Conservation (phyloP, 2,329 filamentous ascomycete genomes). For the Cladophialophora bantiana region DNA sequence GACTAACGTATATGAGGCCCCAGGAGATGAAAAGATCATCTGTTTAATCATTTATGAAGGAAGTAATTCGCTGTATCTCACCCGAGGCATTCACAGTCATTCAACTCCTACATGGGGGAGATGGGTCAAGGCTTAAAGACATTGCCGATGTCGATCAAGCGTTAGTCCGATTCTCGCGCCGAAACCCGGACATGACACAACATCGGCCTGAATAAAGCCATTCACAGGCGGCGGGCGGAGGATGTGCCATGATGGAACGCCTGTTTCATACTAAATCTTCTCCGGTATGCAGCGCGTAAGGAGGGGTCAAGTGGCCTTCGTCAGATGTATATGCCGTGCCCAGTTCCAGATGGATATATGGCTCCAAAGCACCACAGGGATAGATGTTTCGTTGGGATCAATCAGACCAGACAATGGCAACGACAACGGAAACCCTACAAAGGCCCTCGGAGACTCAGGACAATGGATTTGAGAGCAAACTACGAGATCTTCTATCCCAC, state of each 20-base stretch:
- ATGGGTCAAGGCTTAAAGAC: no score
- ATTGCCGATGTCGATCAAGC: not conserved
- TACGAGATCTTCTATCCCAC: constrained; percentile 19
- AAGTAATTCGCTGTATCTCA: no score
- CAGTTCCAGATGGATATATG: not conserved
- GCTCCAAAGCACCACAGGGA: not conserved
- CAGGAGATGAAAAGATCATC: no score
- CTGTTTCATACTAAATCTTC: not conserved
- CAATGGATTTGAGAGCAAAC: constrained; percentile 14
- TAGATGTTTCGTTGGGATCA: not conserved
- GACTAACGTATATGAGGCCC: no score
- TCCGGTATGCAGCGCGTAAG: not conserved
- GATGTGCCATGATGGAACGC: not conserved
- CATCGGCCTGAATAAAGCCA: constrained; percentile 11
- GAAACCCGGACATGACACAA: constrained; percentile 17
- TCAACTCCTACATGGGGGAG: not conserved
- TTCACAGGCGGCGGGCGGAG: not conserved
- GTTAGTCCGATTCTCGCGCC: constrained; percentile 22
- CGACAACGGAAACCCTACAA: constrained; percentile 11
- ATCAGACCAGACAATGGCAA: constrained; percentile 10
- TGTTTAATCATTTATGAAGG: no score
- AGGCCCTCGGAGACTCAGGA: not conserved
- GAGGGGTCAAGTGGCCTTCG: not conserved
- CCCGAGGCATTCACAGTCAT: not conserved
- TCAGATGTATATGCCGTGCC: not conserved